Evolutionary conservation across 192 early-diverging fungal genomes (phyloP).

Genomic region (Dissophora ornata): DNA sequence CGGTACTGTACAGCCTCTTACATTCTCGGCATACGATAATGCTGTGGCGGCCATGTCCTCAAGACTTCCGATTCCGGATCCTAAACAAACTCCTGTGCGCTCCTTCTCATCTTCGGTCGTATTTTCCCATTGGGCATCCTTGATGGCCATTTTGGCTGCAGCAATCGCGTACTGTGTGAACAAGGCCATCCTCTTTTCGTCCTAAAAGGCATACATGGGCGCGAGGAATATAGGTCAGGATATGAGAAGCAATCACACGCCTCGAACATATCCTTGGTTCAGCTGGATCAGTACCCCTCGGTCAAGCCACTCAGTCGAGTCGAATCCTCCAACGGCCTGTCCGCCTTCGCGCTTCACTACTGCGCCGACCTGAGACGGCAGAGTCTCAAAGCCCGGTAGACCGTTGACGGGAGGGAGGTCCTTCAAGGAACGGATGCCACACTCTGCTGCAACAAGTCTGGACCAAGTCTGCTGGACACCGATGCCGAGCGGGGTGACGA

Average conservation of each 20-base stretch:
- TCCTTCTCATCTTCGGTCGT: constrained; percentile 66
- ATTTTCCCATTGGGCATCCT: constrained; percentile 81
- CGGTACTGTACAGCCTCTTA: constrained; percentile 28
- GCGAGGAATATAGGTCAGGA: neutral
- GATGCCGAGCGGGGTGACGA: constrained; percentile 90
- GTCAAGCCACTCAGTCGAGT: constrained; percentile 77
- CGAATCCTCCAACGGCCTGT: constrained; percentile 69
- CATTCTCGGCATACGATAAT: constrained; percentile 62
- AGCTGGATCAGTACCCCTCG: too few species aligned
- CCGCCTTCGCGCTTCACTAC: constrained; percentile 67
- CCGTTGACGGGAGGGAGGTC: constrained; percentile 34
- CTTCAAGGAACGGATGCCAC: constrained; percentile 81
- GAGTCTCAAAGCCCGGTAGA: constrained; percentile 64
- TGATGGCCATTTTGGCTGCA: constrained; percentile 86
- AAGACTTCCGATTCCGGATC: constrained; percentile 92
- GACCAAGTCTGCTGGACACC: constrained; percentile 79
- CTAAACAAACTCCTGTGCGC: constrained; percentile 91
- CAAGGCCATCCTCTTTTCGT: constrained; percentile 78
- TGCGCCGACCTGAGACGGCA: constrained; percentile 84
- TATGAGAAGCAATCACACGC: neutral
- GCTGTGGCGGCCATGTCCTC: constrained; percentile 81
- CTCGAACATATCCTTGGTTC: too few species aligned
- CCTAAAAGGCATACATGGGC: constrained; percentile 64
- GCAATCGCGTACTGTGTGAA: constrained; percentile 91
- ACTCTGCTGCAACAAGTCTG: constrained; percentile 74